Conservation (phyloP, 345 rosid genomes). For the thale cress (Arabidopsis thaliana) region TAIR10.1 NC_003075.7:16596001-16596500, state of each 20-base stretch:
- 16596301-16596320: constrained; percentile 19
- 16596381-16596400: constrained; percentile 37
- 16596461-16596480: constrained; percentile 35
- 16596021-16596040: too few relatives aligned
- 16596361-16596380: constrained; percentile 24
- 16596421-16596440: constrained; percentile 36
- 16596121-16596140: not conserved
- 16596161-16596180: not conserved
- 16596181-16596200: constrained; percentile 11
- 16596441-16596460: constrained; percentile 42
- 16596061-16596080: not conserved
- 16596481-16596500: constrained; percentile 37
- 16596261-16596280: constrained; percentile 33
- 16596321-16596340: constrained; percentile 23
- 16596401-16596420: constrained; percentile 36
- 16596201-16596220: constrained; percentile 14
- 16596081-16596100: not conserved
- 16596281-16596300: not conserved
- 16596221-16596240: constrained; percentile 25
- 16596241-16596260: constrained; percentile 40
- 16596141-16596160: not conserved
- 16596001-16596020: too few relatives aligned
- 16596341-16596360: constrained; percentile 37
- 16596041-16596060: not conserved
- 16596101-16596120: constrained; percentile 4